Conservation (phyloP, 179 eudicot species). For the Pouteria campechiana region DNA sequence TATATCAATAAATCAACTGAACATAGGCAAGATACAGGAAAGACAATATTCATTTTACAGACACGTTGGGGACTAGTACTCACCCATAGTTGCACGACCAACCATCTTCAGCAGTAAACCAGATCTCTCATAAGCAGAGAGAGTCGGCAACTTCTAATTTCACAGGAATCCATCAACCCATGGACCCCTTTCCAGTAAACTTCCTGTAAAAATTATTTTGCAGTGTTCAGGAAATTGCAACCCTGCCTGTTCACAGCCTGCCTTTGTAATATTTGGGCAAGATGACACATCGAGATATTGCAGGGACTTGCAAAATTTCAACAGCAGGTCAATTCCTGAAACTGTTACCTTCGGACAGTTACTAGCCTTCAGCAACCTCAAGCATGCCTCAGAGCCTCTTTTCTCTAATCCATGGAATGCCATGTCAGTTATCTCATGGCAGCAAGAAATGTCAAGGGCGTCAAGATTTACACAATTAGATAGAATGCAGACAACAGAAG, state of each 20-base stretch:
- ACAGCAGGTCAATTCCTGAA: constrained; percentile 38
- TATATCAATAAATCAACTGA: no score
- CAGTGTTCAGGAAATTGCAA: constrained; percentile 50
- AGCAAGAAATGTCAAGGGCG: constrained; percentile 87
- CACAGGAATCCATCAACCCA: no score
- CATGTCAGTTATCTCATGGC: constrained; percentile 78
- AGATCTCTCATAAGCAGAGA: no score
- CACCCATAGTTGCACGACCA: no score
- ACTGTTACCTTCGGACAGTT: constrained; percentile 77
- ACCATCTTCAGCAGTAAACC: no score
- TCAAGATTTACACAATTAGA: constrained; percentile 50
- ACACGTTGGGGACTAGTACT: no score
- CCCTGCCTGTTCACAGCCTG: constrained; percentile 60
- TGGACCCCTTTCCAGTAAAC: constrained; percentile 53
- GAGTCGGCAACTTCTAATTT: no score
- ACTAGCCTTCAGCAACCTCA: constrained; percentile 58
- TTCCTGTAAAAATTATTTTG: constrained; percentile 62
- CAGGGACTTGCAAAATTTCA: constrained; percentile 47
- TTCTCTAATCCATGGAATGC: constrained; percentile 49
- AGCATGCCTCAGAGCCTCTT: constrained; percentile 21
- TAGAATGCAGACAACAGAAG: constrained; percentile 46
- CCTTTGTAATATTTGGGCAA: constrained; percentile 66
- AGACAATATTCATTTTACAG: no score
- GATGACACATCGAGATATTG: constrained; percentile 87
- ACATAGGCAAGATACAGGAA: no score